These are phyloP conservation scores for Guyanaporus albipodus DNA, from an alignment of 768 basidiomycete genomes.

Conservation along the genomic window DNA sequence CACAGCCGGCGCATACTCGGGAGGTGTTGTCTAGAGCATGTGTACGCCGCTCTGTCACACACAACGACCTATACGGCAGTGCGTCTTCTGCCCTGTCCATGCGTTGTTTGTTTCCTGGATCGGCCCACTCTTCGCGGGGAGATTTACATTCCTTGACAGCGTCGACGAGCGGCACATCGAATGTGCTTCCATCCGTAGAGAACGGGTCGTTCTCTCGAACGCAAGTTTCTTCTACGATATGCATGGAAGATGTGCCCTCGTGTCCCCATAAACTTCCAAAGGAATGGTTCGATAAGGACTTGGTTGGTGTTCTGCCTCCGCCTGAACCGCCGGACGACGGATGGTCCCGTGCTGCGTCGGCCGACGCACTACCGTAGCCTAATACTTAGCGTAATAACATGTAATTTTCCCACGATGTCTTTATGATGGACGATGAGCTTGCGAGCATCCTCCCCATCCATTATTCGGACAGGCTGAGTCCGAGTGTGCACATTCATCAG, in stretches of 20 bases:
- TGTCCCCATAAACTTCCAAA: background rate
- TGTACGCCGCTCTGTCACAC: background rate
- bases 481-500: slow-evolving; percentile 74
- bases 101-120: slow-evolving; percentile 10
- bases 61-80: background rate
- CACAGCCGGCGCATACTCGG: background rate
- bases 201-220: slow-evolving; percentile 7
- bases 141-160: slow-evolving; percentile 9
- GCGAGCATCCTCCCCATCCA: slow-evolving; percentile 69
- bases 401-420: slow-evolving; percentile 18
- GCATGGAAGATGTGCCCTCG: slow-evolving; percentile 6
- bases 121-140: slow-evolving; percentile 1
- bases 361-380: slow-evolving; percentile 4
- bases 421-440: slow-evolving; percentile 48
- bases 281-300: slow-evolving; percentile 8
- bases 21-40: slow-evolving; percentile 1
- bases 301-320: background rate
- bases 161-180: slow-evolving; percentile 16
- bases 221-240: slow-evolving; percentile 1
- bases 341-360: slow-evolving; percentile 4
- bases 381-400: too few species aligned
- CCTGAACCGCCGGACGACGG: slow-evolving; percentile 7
- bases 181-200: slow-evolving; percentile 7
- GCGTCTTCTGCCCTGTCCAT: background rate
- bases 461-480: slow-evolving; percentile 55